Base-by-base conservation (phyloP, 2,329 filamentous ascomycete species). In the Sarocladium oryzae region DNA sequence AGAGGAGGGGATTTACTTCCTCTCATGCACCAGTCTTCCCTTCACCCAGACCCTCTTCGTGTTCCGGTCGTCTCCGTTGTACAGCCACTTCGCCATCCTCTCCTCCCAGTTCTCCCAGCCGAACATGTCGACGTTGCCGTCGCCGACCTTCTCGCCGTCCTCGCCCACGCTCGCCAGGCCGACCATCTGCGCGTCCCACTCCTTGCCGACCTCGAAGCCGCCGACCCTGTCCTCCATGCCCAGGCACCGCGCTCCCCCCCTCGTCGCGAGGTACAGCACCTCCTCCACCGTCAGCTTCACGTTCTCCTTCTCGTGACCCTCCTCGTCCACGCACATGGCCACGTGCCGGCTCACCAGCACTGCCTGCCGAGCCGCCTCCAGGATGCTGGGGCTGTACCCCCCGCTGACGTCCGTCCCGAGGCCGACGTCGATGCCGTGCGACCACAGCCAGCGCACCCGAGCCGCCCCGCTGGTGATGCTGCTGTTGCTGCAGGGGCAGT, bases 31-130 rank as follows among this genome's bases (percentile, higher is more conserved):
- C 66, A 95, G 67, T 56, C 82, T 72, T 2, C 93, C 93, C 63
- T 78, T 83, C 2, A 97, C 90, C 92, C 92, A 99, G 4, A 99
- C 93, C 58, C 78, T 83, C 60, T 77, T 78, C 2, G 90, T 92
- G 66, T 97, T 97, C 58, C 92, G 76, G 69, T 97, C 93, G 72
- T 97, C 91, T 0, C 93, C 93, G 57, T 82, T 87, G 69, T 88
- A 99, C 55, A 97, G 74, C 93, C 93, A 99, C 74, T 99, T 99
- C 50, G 89, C 88, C 10, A 97, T 71, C 61, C 75, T 81, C 61
- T 97, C 89, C 35, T 86, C 81, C 89, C 88, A 95, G n/a, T 63
- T 80, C 76, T 97, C 92, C 80, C 85, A 89, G 1, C 90, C 91
- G 72, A 96, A 99, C 0, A 96, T 67, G 67, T 96, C 90, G 0